Conservation (phyloP, 371 early-diverging fungal genomes). For the Circinella umbellata region DNA sequence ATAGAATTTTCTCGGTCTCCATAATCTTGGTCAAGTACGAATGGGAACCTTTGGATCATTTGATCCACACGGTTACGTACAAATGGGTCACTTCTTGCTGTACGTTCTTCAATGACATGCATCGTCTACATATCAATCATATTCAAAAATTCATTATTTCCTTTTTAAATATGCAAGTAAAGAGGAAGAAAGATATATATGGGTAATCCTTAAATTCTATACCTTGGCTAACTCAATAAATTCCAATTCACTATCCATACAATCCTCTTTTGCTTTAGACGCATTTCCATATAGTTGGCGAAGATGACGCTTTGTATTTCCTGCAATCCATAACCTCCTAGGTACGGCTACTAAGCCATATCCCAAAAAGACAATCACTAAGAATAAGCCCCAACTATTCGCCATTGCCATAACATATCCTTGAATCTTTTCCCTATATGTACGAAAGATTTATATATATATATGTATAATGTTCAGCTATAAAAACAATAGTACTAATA, state of each 20-base stretch:
- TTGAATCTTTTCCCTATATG: constrained; percentile 65
- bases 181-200: no score
- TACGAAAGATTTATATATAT: neutral
- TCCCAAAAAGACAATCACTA: constrained; percentile 88
- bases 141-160: neutral
- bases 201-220: neutral
- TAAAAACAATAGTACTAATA: no score
- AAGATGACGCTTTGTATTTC: constrained; percentile 64
- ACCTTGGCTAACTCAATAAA: constrained; percentile 72
- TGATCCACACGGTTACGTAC: constrained; percentile 59
- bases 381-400: constrained; percentile 92
- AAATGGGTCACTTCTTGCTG: constrained; percentile 36
- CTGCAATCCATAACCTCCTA: constrained; percentile 80
- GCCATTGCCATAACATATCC: constrained; percentile 91
- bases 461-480: no score
- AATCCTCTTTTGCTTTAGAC: constrained; percentile 74
- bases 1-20: constrained; percentile 34
- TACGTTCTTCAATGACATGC: constrained; percentile 35
- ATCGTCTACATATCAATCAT: constrained; percentile 27
- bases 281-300: constrained; percentile 72
- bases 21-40: constrained; percentile 38
- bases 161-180: neutral
- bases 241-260: constrained; percentile 76
- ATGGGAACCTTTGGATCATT: constrained; percentile 57
- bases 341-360: constrained; percentile 93